These are phyloP conservation scores for Dimocarpus longan DNA, from an alignment of 345 rosid genomes.

Conservation along the genomic window DNA sequence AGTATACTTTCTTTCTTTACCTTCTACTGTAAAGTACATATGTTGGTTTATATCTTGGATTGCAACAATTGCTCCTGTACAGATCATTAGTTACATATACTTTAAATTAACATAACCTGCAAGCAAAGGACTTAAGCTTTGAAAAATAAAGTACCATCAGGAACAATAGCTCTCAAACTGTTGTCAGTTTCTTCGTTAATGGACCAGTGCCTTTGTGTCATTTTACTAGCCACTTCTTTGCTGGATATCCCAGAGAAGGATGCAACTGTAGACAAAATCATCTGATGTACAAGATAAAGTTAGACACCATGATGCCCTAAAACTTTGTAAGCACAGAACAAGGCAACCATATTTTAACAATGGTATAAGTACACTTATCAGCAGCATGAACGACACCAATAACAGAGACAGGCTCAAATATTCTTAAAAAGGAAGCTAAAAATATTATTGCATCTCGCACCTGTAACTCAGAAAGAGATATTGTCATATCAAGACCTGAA, in stretches of 20 bases:
- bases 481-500: conserved; percentile 67
- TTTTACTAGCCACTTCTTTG: conserved; percentile 39
- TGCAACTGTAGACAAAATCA: conserved; percentile 63
- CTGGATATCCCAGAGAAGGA: conserved; percentile 50
- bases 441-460: conserved; percentile 36
- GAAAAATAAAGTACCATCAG: conserved; percentile 61
- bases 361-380: conserved; percentile 6
- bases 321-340: conserved; percentile 20
- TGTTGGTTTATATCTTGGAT: conserved; percentile 90
- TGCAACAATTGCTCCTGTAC: conserved; percentile 79
- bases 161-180: conserved; percentile 58
- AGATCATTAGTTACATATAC: conserved; percentile 20
- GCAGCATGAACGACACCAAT: background rate
- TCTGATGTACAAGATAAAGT: conserved; percentile 46
- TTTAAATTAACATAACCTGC: conserved; percentile 26
- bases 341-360: conserved; percentile 11
- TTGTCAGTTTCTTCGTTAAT: conserved; percentile 41
- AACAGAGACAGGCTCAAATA: background rate
- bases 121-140: conserved; percentile 16
- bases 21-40: conserved; percentile 77
- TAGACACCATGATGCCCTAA: conserved; percentile 21
- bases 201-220: conserved; percentile 36
- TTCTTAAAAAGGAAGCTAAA: conserved; percentile 10
- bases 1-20: conserved; percentile 50
- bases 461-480: conserved; percentile 75